Conservation (phyloP, 441 rosid species). For the Jatropha multifida region DNA sequence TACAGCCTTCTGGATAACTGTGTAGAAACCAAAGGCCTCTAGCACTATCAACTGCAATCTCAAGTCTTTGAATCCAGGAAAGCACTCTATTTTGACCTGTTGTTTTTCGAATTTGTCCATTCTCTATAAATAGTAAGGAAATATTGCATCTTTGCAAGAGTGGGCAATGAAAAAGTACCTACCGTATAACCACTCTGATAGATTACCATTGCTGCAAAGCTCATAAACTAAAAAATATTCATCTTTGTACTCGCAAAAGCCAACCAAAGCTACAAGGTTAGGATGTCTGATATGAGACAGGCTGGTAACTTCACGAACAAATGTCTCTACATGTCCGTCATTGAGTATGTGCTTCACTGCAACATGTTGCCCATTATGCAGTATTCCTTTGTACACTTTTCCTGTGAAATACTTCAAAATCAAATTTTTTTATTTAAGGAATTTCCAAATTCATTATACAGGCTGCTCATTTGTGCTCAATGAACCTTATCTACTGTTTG, state of each 20-base stretch:
- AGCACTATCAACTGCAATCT: slow-evolving; percentile 53
- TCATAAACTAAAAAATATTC: slow-evolving; percentile 59
- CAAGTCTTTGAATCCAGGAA: slow-evolving; percentile 61
- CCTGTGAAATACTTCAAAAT: slow-evolving; percentile 34
- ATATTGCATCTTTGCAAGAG: too few species aligned
- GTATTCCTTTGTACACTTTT: slow-evolving; percentile 53
- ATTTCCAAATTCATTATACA: background rate
- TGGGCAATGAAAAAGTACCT: slow-evolving; percentile 12
- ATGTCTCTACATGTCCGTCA: slow-evolving; percentile 51
- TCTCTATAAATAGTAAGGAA: background rate
- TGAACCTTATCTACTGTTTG: background rate
- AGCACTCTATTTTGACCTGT: slow-evolving; percentile 48
- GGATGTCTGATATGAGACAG: slow-evolving; percentile 59
- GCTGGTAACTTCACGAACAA: slow-evolving; percentile 55
- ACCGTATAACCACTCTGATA: slow-evolving; percentile 63
- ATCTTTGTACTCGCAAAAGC: slow-evolving; percentile 48
- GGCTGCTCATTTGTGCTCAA: background rate
- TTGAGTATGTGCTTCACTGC: slow-evolving; percentile 60
- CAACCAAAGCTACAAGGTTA: slow-evolving; percentile 53
- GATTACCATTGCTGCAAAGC: slow-evolving; percentile 54
- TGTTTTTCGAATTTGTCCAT: slow-evolving; percentile 7
- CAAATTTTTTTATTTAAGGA: background rate
- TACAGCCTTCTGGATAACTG: slow-evolving; percentile 57
- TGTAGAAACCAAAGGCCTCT: slow-evolving; percentile 62
- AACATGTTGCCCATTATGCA: slow-evolving; percentile 41